These are phyloP conservation scores for Rhypophila decipiens DNA, from an alignment of 495 filamentous ascomycete species.

Conservation along the genomic window DNA sequence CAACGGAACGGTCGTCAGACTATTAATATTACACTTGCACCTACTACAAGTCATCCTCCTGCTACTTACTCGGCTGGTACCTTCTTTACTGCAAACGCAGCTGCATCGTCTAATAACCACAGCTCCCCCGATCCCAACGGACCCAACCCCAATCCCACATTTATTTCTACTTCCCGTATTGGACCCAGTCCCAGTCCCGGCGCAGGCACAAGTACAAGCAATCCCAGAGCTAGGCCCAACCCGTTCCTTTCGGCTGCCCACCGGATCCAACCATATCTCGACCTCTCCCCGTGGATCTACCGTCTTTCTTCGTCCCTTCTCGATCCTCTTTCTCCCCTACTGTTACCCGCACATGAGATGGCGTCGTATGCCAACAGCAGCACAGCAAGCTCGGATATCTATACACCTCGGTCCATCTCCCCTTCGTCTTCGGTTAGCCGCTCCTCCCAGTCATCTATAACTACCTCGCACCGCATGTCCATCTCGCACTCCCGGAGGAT, in stretches of 20 bases:
- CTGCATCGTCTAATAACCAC: neutral
- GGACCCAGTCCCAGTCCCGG: neutral
- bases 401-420: conserved; percentile 48
- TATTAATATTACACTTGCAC: neutral
- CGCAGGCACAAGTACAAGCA: too few species aligned
- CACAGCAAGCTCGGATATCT: conserved; percentile 41
- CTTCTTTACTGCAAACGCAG: neutral
- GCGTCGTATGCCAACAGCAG: conserved; percentile 42
- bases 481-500: conserved; percentile 42
- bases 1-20: too few species aligned
- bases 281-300: conserved; percentile 19
- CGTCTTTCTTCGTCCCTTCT: conserved; percentile 12
- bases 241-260: neutral
- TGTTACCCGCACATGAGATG: conserved; percentile 33
- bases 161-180: neutral
- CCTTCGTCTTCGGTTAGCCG: conserved; percentile 39
- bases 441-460: conserved; percentile 45
- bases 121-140: neutral
- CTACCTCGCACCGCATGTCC: conserved; percentile 46
- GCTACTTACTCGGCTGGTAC: neutral
- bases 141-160: conserved; percentile 4
- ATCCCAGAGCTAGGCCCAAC: neutral
- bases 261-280: conserved; percentile 14
- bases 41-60: neutral
- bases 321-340: conserved; percentile 10